Evolutionary conservation across 441 rosid genomes (phyloP), one percentile per base, ranked within the genome.

Genomic region (Euphorbia corollata): DNA sequence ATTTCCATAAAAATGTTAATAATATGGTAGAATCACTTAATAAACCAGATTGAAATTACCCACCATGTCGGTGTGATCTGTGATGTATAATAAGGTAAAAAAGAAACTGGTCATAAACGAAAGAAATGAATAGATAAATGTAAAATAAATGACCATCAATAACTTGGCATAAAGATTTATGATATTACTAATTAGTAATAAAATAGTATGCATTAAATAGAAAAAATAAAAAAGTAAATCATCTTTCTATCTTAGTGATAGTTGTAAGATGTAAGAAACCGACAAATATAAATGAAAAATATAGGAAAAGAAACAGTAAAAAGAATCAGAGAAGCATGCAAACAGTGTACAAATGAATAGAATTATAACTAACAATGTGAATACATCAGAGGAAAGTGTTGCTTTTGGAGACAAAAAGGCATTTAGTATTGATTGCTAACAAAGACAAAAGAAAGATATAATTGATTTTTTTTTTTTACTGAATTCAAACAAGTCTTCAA

Each of bases 321-420:
- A 20, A 61, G 30, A n/a, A 51, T 24, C 19, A 34, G 27, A 18
- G 19, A 48, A 23, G 9, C 30, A 39, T 19, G 38, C 22, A 20
- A 10, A 45, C 50, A 45, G 50, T 45, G 51, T 6, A 34, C 36
- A 66, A 66, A 15, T 65, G 36, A 66, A 20, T 66, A 45, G 13
- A 23, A 34, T 27, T 38, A 9, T 36, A 53, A 66, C 53, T 23
- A 38, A 8, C 16, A 8, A 12, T 16, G 50, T 10, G 15, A 55
- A 27, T 36, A 47, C 47, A 32, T 11, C 51, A 66, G 38, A 55
- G 22, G 4, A 41, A 54, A 66, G 19, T 9, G 34, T 66, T 55
- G 22, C 69, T 66, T 66, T 39, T 15, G 69, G 54, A 55, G 69
- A 66, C 69, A 66, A 20, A 55, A 66, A 55, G 68, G 59, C 48